These are phyloP conservation scores for Ganoderma multipileum DNA, from an alignment of 1,284 basidiomycete species.

Conservation along the genomic window DNA sequence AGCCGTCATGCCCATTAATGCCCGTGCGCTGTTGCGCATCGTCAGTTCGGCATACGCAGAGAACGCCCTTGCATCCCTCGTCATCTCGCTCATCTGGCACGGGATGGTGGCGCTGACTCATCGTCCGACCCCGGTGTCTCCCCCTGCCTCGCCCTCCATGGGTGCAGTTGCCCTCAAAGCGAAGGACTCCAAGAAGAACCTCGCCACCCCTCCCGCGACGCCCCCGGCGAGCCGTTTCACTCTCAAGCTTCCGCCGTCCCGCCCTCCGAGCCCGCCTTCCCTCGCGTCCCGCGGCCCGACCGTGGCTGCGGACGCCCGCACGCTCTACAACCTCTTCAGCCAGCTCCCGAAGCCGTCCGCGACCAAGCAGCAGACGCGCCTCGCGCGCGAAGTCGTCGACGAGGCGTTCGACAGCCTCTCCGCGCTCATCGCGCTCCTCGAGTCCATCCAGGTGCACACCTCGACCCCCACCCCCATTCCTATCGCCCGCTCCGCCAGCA, in stretches of 20 bases:
- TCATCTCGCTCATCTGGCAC: constrained; percentile 77
- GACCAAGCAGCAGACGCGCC: constrained; percentile 49
- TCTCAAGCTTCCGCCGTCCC: constrained; percentile 72
- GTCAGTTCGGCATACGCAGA: constrained; percentile 60
- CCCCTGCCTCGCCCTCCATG: constrained; percentile 52
- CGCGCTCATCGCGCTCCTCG: constrained; percentile 62
- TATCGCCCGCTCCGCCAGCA: constrained; percentile 6
- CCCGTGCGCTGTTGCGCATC: constrained; percentile 63
- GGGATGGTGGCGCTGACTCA: constrained; percentile 72
- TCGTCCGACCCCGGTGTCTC: constrained; percentile 53
- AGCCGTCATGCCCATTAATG: constrained; percentile 63
- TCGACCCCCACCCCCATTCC: constrained; percentile 3
- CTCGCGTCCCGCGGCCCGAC: constrained; percentile 42
- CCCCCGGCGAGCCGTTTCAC: constrained; percentile 67
- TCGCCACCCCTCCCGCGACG: constrained; percentile 60
- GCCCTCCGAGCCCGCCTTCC: constrained; percentile 66
- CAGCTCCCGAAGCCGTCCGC: constrained; percentile 66
- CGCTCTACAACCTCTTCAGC: constrained; percentile 63
- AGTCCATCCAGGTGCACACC: constrained; percentile 46
- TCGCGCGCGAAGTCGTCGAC: constrained; percentile 78
- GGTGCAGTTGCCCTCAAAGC: constrained; percentile 35
- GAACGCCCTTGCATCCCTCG: constrained; percentile 65
- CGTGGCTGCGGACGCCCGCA: constrained; percentile 62
- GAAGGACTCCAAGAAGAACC: constrained; percentile 49
- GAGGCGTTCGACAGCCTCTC: constrained; percentile 74